Percentiles rank a stretch among this genome's conserved stretches.
phyloP scores from a whole-genome alignment of 2,329 filamentous ascomycete species.

The Trichoderma brevicompactum region DNA sequence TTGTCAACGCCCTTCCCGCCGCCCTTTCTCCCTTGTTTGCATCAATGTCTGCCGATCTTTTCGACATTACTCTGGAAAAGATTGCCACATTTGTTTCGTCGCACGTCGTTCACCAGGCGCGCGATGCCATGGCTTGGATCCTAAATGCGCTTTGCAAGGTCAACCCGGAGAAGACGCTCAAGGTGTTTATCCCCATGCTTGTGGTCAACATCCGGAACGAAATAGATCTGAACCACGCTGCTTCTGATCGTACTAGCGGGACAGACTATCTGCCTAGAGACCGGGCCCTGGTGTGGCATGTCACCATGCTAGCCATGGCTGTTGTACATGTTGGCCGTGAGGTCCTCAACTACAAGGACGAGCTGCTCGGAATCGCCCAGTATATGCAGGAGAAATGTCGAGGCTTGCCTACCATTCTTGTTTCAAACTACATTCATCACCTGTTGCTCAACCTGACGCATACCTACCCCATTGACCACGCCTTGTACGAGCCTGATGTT shows the following conservation, averaged over 20 bases:
- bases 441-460: constrained; percentile 91
- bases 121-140: constrained; percentile 98
- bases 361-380: constrained; percentile 86
- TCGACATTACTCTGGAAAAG: constrained; percentile 89
- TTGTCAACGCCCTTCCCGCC: constrained; percentile 92
- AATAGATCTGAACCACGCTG: constrained; percentile 95
- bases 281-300: constrained; percentile 91
- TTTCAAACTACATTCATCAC: constrained; percentile 98
- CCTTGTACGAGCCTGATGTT: constrained; percentile 80
- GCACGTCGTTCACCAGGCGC: constrained; percentile 94
- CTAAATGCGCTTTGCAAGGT: constrained; percentile 96
- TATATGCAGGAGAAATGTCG: constrained; percentile 98
- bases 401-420: constrained; percentile 90
- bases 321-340: constrained; percentile 93
- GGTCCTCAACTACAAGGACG: constrained; percentile 84
- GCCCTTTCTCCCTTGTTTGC: constrained; percentile 90
- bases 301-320: constrained; percentile 97
- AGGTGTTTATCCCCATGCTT: constrained; percentile 86
- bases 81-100: constrained; percentile 88
- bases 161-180: constrained; percentile 89
- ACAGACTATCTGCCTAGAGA: constrained; percentile 92
- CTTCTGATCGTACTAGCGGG: constrained; percentile 90
- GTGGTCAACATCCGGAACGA: constrained; percentile 92
- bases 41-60: constrained; percentile 88
- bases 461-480: constrained; percentile 89